Percentiles rank a stretch among this genome's conserved stretches.
Evolutionary conservation across 1,284 basidiomycete genomes (phyloP).

Genomic region (Gastroboletus turbinatus): DNA sequence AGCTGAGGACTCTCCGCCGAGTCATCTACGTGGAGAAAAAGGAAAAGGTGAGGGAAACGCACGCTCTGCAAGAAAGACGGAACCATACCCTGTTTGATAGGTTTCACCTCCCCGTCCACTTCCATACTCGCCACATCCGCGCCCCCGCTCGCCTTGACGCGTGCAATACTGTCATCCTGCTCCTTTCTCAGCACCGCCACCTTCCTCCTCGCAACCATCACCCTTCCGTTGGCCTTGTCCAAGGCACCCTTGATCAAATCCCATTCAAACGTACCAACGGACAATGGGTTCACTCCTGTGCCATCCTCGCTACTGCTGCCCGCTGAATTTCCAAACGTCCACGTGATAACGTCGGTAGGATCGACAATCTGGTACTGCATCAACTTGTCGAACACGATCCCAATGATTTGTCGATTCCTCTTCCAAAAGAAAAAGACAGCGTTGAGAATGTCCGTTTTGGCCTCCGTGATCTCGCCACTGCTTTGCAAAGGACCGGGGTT

Average conservation of each 20-base stretch:
- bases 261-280: conserved; percentile 73
- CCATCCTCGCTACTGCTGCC: conserved; percentile 15
- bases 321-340: conserved; percentile 69
- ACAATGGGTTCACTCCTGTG: conserved; percentile 35
- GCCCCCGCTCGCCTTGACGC: conserved; percentile 60
- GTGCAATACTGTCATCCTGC: conserved; percentile 81
- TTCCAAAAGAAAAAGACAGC: conserved; percentile 80
- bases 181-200: conserved; percentile 77
- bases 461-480: conserved; percentile 46
- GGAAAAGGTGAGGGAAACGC: background rate
- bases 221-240: conserved; percentile 87
- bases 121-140: conserved; percentile 55
- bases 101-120: conserved; percentile 66
- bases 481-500: conserved; percentile 10
- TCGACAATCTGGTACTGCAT: conserved; percentile 99
- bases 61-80: background rate
- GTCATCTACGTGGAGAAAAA: conserved; percentile 39
- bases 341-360: conserved; percentile 86
- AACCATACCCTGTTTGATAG: conserved; percentile 29
- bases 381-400: conserved; percentile 94
- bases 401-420: conserved; percentile 78
- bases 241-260: conserved; percentile 77
- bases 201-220: conserved; percentile 72
- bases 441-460: conserved; percentile 69
- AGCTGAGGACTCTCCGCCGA: conserved; percentile 65